Conservation (phyloP, 495 filamentous ascomycete species). For the Lineolata rhizophorae region DNA sequence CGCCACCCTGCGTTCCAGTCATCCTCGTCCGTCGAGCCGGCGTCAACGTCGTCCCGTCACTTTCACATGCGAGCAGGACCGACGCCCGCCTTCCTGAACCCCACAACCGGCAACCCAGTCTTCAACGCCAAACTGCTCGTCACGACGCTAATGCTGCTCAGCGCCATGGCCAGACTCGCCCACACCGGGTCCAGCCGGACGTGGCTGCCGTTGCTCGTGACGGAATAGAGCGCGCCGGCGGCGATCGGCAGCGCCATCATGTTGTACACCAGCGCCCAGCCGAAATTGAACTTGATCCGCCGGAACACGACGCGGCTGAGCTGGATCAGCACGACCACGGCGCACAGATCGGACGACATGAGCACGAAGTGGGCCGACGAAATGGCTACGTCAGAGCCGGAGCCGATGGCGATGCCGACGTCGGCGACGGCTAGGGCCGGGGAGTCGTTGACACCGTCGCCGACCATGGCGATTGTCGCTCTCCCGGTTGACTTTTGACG, state of each 20-base stretch:
- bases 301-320: slow-evolving; percentile 52
- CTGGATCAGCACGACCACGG: slow-evolving; percentile 49
- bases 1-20: too few species aligned
- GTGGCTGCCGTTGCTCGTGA: slow-evolving; percentile 29
- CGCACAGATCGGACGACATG: slow-evolving; percentile 44
- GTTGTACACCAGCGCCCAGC: slow-evolving; percentile 80
- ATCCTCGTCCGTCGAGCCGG: too few species aligned
- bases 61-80: too few species aligned
- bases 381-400: slow-evolving; percentile 70
- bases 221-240: slow-evolving; percentile 58
- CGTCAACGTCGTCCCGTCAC: too few species aligned
- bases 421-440: slow-evolving; percentile 63
- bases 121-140: slow-evolving; percentile 14
- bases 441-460: slow-evolving; percentile 79
- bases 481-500: neutral
- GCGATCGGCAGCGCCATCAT: slow-evolving; percentile 57
- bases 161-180: slow-evolving; percentile 72
- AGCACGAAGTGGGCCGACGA: slow-evolving; percentile 67
- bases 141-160: slow-evolving; percentile 60
- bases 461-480: slow-evolving; percentile 39
- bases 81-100: slow-evolving; percentile 6
- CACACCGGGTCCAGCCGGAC: slow-evolving; percentile 55
- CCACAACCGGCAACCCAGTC: slow-evolving; percentile 9
- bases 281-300: slow-evolving; percentile 70
- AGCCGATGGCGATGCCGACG: slow-evolving; percentile 66